phyloP scores from a whole-genome alignment of 2,329 filamentous ascomycete species.

The Claviceps sorghi region DNA sequence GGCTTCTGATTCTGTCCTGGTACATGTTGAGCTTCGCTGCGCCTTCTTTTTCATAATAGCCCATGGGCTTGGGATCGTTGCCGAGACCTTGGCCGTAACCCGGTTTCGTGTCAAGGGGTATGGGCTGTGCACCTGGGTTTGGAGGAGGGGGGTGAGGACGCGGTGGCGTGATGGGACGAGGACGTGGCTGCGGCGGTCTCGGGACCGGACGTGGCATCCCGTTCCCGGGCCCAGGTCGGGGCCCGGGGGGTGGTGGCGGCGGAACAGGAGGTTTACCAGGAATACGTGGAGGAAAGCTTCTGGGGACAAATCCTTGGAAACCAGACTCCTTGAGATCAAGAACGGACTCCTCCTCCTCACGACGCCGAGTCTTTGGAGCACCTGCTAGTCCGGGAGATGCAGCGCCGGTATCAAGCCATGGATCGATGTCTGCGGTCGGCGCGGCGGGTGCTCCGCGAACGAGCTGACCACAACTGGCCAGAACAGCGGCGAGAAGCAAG shows the following conservation, averaged over 20 bases:
- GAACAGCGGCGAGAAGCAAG: neutral
- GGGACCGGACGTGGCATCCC: neutral
- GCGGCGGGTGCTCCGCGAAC: neutral
- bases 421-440: neutral
- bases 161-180: neutral
- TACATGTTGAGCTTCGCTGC: neutral
- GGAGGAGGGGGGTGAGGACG: neutral
- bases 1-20: neutral
- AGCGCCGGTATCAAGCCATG: neutral
- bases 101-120: neutral
- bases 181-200: neutral
- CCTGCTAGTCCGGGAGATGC: neutral
- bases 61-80: neutral
- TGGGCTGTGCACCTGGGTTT: neutral
- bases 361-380: neutral
- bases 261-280: neutral
- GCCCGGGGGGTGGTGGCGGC: neutral
- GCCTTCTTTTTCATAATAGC: neutral
- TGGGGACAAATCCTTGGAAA: neutral
- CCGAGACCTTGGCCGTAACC: neutral
- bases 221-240: neutral
- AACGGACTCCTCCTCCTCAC: neutral
- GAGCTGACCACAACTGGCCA: neutral
- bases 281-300: neutral
- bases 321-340: neutral